A percentile compares a stretch with the other conserved stretches of the same genome.
Evolutionary conservation across 345 rosid species (phyloP).

Genomic region (Eucalyptus fibrosa): DNA sequence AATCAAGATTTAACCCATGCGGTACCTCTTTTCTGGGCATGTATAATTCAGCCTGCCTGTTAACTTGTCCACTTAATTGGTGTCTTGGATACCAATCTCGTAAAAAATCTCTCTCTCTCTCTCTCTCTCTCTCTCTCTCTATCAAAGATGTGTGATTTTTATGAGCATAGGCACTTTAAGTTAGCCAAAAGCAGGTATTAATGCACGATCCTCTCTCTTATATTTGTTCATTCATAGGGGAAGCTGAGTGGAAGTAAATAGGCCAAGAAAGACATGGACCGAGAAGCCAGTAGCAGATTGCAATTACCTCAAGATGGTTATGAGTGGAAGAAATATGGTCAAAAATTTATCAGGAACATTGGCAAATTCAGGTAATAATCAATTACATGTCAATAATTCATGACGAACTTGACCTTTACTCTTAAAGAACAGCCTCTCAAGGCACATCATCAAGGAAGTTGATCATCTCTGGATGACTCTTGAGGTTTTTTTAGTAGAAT

Average conservation of each 20-base stretch:
- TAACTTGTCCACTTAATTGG: neutral
- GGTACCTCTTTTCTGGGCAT: neutral
- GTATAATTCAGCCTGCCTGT: neutral
- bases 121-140: neutral
- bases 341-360: slow-evolving; percentile 23
- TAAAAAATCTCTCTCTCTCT: neutral
- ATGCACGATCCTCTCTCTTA: neutral
- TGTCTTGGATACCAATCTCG: neutral
- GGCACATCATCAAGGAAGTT: neutral
- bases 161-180: neutral
- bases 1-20: neutral
- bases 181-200: neutral
- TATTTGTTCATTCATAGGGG: neutral
- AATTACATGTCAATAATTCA: neutral
- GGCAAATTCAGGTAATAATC: slow-evolving; percentile 15
- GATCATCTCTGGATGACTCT: neutral
- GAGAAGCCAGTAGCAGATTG: neutral
- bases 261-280: neutral
- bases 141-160: neutral
- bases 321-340: slow-evolving; percentile 39
- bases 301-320: slow-evolving; percentile 22
- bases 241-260: neutral
- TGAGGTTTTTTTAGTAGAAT: neutral
- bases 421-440: neutral
- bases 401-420: neutral